Conservation (phyloP, 2,329 filamentous ascomycete species). For the Westerdykella aurantiaca region DNA sequence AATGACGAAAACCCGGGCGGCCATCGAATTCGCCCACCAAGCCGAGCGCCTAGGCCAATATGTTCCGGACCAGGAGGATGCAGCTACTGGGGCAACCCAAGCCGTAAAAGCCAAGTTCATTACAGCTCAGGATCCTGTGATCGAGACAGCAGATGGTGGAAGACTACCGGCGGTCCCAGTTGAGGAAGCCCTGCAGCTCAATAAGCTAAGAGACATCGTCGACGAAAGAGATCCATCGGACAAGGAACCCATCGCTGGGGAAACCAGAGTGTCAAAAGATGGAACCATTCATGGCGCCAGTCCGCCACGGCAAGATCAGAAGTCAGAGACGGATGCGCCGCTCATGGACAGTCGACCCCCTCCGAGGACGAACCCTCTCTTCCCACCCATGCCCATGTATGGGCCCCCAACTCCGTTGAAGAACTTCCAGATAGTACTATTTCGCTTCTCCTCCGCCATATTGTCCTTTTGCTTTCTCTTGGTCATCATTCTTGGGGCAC, state of each 20-base stretch:
- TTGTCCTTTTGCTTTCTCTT: conserved; percentile 72
- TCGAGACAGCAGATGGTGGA: conserved; percentile 61
- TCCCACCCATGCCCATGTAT: conserved; percentile 78
- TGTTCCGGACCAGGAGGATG: conserved; percentile 37
- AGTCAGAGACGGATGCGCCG: conserved; percentile 43
- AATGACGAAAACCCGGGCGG: conserved; percentile 33
- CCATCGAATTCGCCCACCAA: conserved; percentile 57
- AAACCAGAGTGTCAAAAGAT: conserved; percentile 39
- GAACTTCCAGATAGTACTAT: conserved; percentile 59
- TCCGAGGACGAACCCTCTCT: conserved; percentile 70
- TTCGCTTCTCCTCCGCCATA: conserved; percentile 64
- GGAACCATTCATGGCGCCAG: conserved; percentile 38
- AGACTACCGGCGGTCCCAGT: conserved; percentile 64
- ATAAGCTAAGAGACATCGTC: conserved; percentile 53
- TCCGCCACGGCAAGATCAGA: conserved; percentile 28
- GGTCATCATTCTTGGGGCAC: conserved; percentile 67
- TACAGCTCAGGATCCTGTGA: conserved; percentile 66
- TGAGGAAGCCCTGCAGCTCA: conserved; percentile 65
- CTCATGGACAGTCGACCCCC: conserved; percentile 49
- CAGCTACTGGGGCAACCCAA: conserved; percentile 43
- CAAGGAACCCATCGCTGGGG: conserved; percentile 19
- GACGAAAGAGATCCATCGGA: conserved; percentile 36
- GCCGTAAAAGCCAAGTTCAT: conserved; percentile 57
- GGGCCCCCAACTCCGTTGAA: conserved; percentile 65
- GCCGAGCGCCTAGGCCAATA: conserved; percentile 45